Evolutionary conservation across 1,284 basidiomycete species (phyloP).

Genomic region (Moniliophthora roreri): DNA sequence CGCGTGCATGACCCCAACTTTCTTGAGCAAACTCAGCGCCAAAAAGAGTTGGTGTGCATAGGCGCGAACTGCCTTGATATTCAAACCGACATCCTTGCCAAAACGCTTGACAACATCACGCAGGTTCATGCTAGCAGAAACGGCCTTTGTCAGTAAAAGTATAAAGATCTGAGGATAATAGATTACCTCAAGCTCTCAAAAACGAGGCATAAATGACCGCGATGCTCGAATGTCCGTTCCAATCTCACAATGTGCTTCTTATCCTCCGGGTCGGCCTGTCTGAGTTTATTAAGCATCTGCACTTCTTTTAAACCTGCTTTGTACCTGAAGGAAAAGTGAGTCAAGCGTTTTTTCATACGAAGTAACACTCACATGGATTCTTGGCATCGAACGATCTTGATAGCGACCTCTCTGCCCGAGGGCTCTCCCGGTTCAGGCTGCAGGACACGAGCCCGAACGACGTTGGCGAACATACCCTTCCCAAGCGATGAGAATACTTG

Average conservation of each 20-base stretch:
- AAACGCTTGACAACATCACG: slow-evolving; percentile 99
- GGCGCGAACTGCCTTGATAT: slow-evolving; percentile 94
- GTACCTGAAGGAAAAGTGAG: slow-evolving; percentile 57
- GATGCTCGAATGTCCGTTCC: slow-evolving; percentile 93
- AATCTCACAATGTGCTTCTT: slow-evolving; percentile 94
- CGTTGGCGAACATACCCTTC: slow-evolving; percentile 98
- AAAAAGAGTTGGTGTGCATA: slow-evolving; percentile 97
- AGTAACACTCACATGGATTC: slow-evolving; percentile 84
- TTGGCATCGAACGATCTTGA: slow-evolving; percentile 96
- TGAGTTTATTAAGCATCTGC: slow-evolving; percentile 84
- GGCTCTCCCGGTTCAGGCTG: slow-evolving; percentile 64
- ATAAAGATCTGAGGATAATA: not conserved
- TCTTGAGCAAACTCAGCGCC: slow-evolving; percentile 81
- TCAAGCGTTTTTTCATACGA: slow-evolving; percentile 3
- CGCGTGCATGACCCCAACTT: slow-evolving; percentile 94
- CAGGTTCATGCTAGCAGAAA: slow-evolving; percentile 83
- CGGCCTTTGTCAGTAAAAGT: slow-evolving; percentile 5
- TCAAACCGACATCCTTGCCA: slow-evolving; percentile 96
- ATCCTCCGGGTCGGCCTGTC: slow-evolving; percentile 90
- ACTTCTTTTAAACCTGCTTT: slow-evolving; percentile 94
- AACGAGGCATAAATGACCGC: slow-evolving; percentile 95
- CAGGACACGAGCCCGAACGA: slow-evolving; percentile 87
- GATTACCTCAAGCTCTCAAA: slow-evolving; percentile 90
- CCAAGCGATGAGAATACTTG: slow-evolving; percentile 94
- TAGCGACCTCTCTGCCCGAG: slow-evolving; percentile 85